Conservation (phyloP, 345 rosid genomes). For the Bruguiera sexangula region DNA sequence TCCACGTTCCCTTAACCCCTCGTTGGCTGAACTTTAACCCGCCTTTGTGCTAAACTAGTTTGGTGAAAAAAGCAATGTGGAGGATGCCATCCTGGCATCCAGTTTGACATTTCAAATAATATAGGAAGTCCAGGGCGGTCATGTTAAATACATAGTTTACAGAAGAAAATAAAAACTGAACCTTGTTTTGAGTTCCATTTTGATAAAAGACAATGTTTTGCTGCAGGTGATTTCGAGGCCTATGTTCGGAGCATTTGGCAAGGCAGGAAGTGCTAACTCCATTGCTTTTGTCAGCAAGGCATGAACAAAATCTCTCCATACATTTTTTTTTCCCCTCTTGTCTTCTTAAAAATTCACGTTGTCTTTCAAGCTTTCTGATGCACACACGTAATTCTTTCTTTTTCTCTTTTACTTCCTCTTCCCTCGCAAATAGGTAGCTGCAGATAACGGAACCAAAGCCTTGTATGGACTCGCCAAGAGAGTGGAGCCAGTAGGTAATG, state of each 20-base stretch:
- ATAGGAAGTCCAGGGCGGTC: not conserved
- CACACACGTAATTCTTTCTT: not conserved
- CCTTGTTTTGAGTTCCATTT: conserved; percentile 1
- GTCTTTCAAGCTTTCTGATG: not conserved
- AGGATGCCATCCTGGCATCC: not conserved
- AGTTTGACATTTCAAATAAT: not conserved
- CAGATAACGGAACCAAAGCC: conserved; percentile 48
- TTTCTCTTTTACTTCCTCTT: not conserved
- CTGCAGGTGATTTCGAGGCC: conserved; percentile 87
- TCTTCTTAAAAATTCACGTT: not conserved
- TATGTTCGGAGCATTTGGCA: conserved; percentile 96
- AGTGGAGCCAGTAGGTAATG: conserved; percentile 72
- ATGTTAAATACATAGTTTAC: not conserved
- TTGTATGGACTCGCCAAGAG: conserved; percentile 63
- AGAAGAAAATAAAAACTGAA: not conserved
- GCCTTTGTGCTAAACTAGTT: not conserved
- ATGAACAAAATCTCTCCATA: conserved; percentile 7
- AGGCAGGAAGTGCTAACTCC: conserved; percentile 80
- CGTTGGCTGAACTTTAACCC: not conserved
- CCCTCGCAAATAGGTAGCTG: conserved; percentile 49
- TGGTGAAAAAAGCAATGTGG: not conserved
- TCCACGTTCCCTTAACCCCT: not conserved
- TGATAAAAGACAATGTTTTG: not conserved
- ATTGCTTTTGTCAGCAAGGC: conserved; percentile 95
- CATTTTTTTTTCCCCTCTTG: conserved; percentile 3